A percentile compares a stretch with the other conserved stretches of the same genome.
phyloP scores from a whole-genome alignment of 2,329 filamentous ascomycete species.

The Whalleya microplaca region DNA sequence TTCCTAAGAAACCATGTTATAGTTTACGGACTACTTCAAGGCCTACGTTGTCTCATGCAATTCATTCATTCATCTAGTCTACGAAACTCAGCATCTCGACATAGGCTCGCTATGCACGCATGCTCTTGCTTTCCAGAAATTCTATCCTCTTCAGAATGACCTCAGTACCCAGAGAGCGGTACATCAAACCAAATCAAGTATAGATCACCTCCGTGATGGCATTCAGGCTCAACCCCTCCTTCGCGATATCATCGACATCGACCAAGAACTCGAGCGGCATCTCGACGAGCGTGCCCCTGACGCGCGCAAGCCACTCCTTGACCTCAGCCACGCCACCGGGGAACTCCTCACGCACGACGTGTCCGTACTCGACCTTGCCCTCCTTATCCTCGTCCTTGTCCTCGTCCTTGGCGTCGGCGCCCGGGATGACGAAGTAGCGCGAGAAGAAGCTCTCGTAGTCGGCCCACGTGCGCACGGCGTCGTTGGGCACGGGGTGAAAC shows the following conservation, averaged over 20 bases:
- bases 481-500: conserved; percentile 78
- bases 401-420: conserved; percentile 45
- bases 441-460: conserved; percentile 75
- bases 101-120: too few species aligned
- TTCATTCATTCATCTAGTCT: too few species aligned
- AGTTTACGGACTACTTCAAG: too few species aligned
- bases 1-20: too few species aligned
- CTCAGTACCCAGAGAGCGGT: too few species aligned
- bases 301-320: conserved; percentile 68
- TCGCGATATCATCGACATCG: conserved; percentile 81
- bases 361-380: conserved; percentile 73
- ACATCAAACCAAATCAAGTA: conserved; percentile 46
- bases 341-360: conserved; percentile 83
- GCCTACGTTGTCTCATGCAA: too few species aligned
- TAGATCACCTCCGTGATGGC: conserved; percentile 73
- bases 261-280: conserved; percentile 90
- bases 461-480: conserved; percentile 70
- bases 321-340: conserved; percentile 72
- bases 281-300: conserved; percentile 77
- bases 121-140: too few species aligned
- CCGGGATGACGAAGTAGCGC: conserved; percentile 65
- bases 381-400: conserved; percentile 48
- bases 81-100: too few species aligned
- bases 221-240: conserved; percentile 76
- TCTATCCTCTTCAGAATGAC: too few species aligned